phyloP scores from a whole-genome alignment of 1,284 basidiomycete species.

The Trametes hirsuta region DNA sequence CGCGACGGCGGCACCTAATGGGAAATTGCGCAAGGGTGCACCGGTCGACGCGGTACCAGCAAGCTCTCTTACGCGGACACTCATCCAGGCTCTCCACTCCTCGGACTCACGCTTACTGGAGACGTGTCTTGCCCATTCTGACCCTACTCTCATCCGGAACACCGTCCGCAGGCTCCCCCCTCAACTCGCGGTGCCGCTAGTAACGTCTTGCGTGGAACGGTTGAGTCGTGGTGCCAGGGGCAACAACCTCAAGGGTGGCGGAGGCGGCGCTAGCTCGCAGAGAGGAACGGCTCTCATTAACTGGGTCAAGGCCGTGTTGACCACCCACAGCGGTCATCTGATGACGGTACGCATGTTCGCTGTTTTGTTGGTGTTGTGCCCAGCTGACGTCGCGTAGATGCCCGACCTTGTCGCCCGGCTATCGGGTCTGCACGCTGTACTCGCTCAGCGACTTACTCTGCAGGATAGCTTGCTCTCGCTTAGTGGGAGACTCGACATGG shows the following conservation, averaged over 20 bases:
- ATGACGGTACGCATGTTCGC: constrained; percentile 78
- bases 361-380: constrained; percentile 6
- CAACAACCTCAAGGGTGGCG: constrained; percentile 77
- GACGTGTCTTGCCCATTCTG: constrained; percentile 87
- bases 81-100: constrained; percentile 97
- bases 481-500: constrained; percentile 90
- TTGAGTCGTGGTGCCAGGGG: constrained; percentile 79
- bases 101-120: constrained; percentile 89
- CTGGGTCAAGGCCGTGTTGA: constrained; percentile 90
- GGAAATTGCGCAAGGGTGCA: constrained; percentile 12
- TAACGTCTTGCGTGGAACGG: constrained; percentile 90
- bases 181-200: constrained; percentile 86
- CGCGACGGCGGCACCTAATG: constrained; percentile 41
- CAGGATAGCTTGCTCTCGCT: constrained; percentile 87
- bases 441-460: constrained; percentile 80
- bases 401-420: constrained; percentile 86
- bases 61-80: constrained; percentile 89
- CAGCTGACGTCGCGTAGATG: constrained; percentile 53
- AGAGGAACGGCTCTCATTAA: constrained; percentile 81
- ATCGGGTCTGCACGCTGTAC: constrained; percentile 81
- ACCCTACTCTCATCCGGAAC: constrained; percentile 81
- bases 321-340: constrained; percentile 89
- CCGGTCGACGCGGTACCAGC: constrained; percentile 58
- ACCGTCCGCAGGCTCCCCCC: constrained; percentile 89
- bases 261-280: constrained; percentile 84